phyloP scores from a whole-genome alignment of 257 asterid genomes.

The Solanum sitiens region DNA sequence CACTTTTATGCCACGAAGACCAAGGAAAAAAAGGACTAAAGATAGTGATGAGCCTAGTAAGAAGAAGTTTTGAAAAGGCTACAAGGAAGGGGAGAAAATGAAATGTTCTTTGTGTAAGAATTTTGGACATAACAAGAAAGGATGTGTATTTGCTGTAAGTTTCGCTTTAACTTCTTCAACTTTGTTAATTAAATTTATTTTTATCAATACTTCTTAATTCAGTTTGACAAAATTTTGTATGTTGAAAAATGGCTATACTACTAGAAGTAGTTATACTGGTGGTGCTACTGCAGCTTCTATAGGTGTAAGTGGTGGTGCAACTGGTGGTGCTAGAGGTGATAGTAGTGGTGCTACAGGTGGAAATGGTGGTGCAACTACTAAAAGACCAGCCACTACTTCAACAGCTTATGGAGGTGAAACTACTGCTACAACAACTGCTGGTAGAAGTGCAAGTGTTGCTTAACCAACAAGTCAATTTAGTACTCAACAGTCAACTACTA shows the following conservation, averaged over 20 bases:
- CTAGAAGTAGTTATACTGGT: neutral
- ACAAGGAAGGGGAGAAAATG: neutral
- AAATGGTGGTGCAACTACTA: neutral
- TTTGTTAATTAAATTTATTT: neutral
- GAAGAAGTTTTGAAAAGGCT: neutral
- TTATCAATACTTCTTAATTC: neutral
- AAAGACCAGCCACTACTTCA: neutral
- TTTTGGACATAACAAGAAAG: neutral
- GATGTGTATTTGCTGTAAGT: neutral
- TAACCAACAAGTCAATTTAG: neutral
- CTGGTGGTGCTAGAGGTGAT: too few relatives aligned
- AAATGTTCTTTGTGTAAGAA: neutral
- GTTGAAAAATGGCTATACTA: neutral
- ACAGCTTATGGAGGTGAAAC: neutral
- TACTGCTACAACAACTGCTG: neutral
- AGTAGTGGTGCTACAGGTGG: too few relatives aligned
- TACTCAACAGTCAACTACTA: neutral
- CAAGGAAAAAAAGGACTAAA: neutral
- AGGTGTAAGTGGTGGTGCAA: too few relatives aligned
- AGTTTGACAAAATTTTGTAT: neutral
- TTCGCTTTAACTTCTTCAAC: neutral
- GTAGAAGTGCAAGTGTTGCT: neutral
- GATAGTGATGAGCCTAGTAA: neutral
- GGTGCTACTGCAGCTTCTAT: neutral
- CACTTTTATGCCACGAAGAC: neutral